phyloP scores from a whole-genome alignment of 1,284 basidiomycete genomes.

The Moniliophthora roreri region DNA sequence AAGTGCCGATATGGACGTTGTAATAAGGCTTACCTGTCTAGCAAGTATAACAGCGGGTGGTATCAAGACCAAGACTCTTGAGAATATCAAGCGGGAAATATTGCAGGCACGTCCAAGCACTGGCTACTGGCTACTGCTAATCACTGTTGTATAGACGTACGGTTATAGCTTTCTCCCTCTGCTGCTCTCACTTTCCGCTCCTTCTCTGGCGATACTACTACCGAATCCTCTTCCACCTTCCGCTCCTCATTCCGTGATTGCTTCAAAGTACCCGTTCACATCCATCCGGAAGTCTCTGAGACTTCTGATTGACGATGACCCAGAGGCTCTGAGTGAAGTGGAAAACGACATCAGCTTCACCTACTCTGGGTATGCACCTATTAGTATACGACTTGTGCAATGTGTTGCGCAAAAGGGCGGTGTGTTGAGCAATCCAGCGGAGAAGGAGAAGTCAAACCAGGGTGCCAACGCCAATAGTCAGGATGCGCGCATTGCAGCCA shows the following conservation, averaged over 20 bases:
- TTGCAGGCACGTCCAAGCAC: slow-evolving; percentile 62
- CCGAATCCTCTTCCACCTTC: slow-evolving; percentile 62
- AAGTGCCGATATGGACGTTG: slow-evolving; percentile 75
- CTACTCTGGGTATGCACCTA: slow-evolving; percentile 96
- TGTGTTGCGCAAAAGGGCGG: slow-evolving; percentile 90
- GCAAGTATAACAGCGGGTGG: slow-evolving; percentile 84
- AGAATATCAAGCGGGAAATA: slow-evolving; percentile 89
- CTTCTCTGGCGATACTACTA: slow-evolving; percentile 67
- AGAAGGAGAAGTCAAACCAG: slow-evolving; percentile 46
- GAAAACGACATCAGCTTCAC: slow-evolving; percentile 95
- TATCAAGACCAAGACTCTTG: slow-evolving; percentile 85
- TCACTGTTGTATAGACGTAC: slow-evolving; percentile 62
- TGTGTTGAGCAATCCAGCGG: slow-evolving; percentile 74
- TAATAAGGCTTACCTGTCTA: slow-evolving; percentile 84
- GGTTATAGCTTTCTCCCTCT: slow-evolving; percentile 90
- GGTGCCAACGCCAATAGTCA: slow-evolving; percentile 40
- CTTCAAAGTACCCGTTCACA: slow-evolving; percentile 67
- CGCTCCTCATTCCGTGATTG: slow-evolving; percentile 38
- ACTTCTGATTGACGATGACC: slow-evolving; percentile 89
- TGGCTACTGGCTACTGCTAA: slow-evolving; percentile 7
- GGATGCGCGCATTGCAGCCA: slow-evolving; percentile 36
- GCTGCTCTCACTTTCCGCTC: slow-evolving; percentile 76
- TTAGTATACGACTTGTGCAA: slow-evolving; percentile 90
- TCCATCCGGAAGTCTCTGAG: slow-evolving; percentile 82
- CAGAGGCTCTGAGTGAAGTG: slow-evolving; percentile 70